Evolutionary conservation across 2,329 filamentous ascomycete species (phyloP).

Genomic region (Colletotrichum brevisporum): DNA sequence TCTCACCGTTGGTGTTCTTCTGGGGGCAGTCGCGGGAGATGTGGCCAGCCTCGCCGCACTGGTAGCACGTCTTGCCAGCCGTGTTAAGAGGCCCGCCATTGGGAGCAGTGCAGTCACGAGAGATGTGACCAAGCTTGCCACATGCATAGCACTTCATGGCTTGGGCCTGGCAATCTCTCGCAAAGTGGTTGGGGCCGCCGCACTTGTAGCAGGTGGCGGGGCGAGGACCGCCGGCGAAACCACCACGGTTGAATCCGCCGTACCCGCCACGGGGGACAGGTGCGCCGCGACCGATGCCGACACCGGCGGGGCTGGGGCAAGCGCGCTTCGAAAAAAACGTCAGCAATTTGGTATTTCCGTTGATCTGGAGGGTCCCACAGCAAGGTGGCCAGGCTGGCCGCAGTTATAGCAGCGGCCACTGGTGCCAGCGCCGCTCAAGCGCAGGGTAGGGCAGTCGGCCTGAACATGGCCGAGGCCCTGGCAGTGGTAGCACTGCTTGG

Average conservation of each 20-base stretch:
- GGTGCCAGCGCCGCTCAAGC: slow-evolving; percentile 85
- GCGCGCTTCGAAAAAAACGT: slow-evolving; percentile 70
- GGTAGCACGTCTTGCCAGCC: slow-evolving; percentile 98
- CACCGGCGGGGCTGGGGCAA: slow-evolving; percentile 82
- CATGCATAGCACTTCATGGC: slow-evolving; percentile 99
- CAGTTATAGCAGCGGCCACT: slow-evolving; percentile 97
- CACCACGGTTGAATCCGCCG: slow-evolving; percentile 78
- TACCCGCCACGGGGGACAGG: slow-evolving; percentile 80
- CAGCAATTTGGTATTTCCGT: slow-evolving; percentile 8
- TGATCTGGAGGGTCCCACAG: slow-evolving; percentile 68
- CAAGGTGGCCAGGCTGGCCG: slow-evolving; percentile 91
- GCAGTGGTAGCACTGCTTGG: slow-evolving; percentile 99
- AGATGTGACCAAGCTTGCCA: slow-evolving; percentile 93
- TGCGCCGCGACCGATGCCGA: slow-evolving; percentile 74
- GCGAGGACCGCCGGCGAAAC: slow-evolving; percentile 78
- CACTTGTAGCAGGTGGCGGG: slow-evolving; percentile 82
- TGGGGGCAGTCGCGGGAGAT: slow-evolving; percentile 95
- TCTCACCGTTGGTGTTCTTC: slow-evolving; percentile 71
- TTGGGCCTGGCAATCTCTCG: slow-evolving; percentile 97
- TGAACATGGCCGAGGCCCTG: slow-evolving; percentile 98
- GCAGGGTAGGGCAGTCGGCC: slow-evolving; percentile 97
- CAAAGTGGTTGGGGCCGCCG: slow-evolving; percentile 95
- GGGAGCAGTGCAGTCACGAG: slow-evolving; percentile 92
- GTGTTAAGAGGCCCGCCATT: slow-evolving; percentile 97
- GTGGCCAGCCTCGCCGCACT: slow-evolving; percentile 94